These are phyloP conservation scores for Vitis hybrid DNA, from an alignment of 177 flowering plant species.

Conservation along the genomic window DNA sequence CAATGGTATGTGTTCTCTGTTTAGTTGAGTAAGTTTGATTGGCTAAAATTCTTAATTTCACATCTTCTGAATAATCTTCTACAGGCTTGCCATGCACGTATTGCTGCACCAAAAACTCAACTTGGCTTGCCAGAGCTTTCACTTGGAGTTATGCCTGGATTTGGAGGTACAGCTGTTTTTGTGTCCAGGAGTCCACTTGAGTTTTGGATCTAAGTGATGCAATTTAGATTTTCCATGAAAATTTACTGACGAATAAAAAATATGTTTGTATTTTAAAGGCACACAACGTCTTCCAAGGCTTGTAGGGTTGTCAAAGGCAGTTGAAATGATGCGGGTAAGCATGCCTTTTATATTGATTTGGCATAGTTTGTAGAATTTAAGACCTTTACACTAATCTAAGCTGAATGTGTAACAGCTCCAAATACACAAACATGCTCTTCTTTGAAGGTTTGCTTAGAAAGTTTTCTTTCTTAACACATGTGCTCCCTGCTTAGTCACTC, in stretches of 20 bases:
- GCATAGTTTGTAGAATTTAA: background rate
- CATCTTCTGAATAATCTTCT: slow-evolving; percentile 2
- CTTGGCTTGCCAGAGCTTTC: slow-evolving; percentile 92
- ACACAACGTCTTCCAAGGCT: slow-evolving; percentile 99
- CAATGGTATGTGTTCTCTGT: slow-evolving; percentile 61
- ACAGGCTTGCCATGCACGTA: slow-evolving; percentile 93
- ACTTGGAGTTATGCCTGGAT: slow-evolving; percentile 91
- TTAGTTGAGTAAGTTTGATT: background rate
- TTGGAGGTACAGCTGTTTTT: slow-evolving; percentile 64
- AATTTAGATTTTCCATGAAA: background rate
- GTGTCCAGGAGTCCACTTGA: background rate
- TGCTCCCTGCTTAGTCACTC: too few relatives aligned
- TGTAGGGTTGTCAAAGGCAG: slow-evolving; percentile 75
- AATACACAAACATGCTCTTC: too few relatives aligned
- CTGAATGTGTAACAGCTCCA: too few relatives aligned
- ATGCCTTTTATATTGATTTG: background rate
- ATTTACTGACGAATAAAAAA: background rate
- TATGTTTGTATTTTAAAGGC: slow-evolving; percentile 42
- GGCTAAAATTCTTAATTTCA: background rate
- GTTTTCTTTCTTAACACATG: too few relatives aligned
- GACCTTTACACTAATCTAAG: too few relatives aligned
- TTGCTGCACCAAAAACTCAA: slow-evolving; percentile 73
- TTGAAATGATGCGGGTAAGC: slow-evolving; percentile 91
- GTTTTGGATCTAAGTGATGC: background rate
- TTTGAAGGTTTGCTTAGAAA: too few relatives aligned